Evolutionary conservation across 306 rosid genomes (phyloP).

Genomic region (Prosopis cineraria): DNA sequence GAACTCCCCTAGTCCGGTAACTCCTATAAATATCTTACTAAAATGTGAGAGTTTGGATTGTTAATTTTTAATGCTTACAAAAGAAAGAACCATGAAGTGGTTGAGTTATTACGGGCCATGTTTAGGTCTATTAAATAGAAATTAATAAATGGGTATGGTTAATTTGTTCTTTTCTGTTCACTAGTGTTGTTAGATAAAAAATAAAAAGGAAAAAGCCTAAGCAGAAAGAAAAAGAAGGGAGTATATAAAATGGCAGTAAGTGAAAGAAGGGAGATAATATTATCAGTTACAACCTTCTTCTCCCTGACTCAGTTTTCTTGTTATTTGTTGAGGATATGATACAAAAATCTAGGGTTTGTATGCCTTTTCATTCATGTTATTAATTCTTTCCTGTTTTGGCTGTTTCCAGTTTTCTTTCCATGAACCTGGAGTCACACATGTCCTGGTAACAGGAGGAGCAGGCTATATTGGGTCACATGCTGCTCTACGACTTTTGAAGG

Average conservation of each 20-base stretch:
- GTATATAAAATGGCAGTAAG: not conserved
- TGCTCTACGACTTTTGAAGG: slow-evolving; percentile 74
- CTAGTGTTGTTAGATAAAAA: not conserved
- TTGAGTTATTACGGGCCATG: not conserved
- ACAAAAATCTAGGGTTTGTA: not conserved
- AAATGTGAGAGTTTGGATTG: slow-evolving; percentile 1
- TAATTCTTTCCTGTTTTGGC: slow-evolving; percentile 12
- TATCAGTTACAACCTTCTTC: not conserved
- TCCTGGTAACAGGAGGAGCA: slow-evolving; percentile 96
- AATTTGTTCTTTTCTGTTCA: not conserved
- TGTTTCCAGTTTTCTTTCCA: slow-evolving; percentile 66
- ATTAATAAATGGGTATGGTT: not conserved
- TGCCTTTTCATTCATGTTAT: slow-evolving; percentile 4
- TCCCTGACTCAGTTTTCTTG: not conserved
- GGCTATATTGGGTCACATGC: slow-evolving; percentile 98
- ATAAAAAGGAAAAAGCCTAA: not conserved
- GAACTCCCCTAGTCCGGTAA: slow-evolving; percentile 76
- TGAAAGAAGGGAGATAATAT: not conserved
- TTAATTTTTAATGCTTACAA: slow-evolving; percentile 10
- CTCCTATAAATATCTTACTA: not conserved
- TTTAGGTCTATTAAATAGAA: not conserved
- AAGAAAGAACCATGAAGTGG: slow-evolving; percentile 16
- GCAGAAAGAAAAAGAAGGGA: not conserved
- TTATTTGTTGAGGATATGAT: not conserved
- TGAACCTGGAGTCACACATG: slow-evolving; percentile 86